Evolutionary conservation across 306 rosid genomes (phyloP).

Genomic region (Hylodesmum podocarpum): DNA sequence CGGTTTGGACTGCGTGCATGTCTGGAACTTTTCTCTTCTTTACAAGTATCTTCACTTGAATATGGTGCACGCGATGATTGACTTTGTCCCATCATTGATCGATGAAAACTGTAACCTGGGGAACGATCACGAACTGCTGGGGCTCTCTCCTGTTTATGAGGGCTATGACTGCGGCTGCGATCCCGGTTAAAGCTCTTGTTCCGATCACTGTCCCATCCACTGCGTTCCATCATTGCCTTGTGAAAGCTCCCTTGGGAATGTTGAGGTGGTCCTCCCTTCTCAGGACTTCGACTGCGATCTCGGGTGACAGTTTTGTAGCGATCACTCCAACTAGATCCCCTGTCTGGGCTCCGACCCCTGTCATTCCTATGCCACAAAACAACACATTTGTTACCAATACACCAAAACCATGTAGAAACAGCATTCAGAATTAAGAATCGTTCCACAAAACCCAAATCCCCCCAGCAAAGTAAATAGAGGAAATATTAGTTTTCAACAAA

Average conservation of each 20-base stretch:
- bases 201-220: constrained; percentile 41
- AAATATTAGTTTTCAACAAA: not conserved
- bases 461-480: not conserved
- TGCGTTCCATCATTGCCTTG: constrained; percentile 63
- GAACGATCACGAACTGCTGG: constrained; percentile 41
- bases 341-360: constrained; percentile 67
- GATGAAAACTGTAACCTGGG: constrained; percentile 62
- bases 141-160: constrained; percentile 34
- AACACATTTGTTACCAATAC: constrained; percentile 13
- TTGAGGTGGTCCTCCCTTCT: constrained; percentile 39
- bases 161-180: constrained; percentile 66
- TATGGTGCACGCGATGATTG: constrained; percentile 13
- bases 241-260: constrained; percentile 64
- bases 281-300: constrained; percentile 73
- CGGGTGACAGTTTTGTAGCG: constrained; percentile 43
- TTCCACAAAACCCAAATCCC: not conserved
- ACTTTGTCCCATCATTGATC: constrained; percentile 53
- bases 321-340: constrained; percentile 55
- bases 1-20: not conserved
- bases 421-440: not conserved
- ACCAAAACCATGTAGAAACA: not conserved
- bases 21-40: constrained; percentile 19
- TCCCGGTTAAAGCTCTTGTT: constrained; percentile 46
- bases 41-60: not conserved
- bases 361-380: constrained; percentile 56